These are phyloP conservation scores for Spizellomyces punctatus DNA, from an alignment of 192 early-diverging fungal species.

Conservation along the genomic window DNA sequence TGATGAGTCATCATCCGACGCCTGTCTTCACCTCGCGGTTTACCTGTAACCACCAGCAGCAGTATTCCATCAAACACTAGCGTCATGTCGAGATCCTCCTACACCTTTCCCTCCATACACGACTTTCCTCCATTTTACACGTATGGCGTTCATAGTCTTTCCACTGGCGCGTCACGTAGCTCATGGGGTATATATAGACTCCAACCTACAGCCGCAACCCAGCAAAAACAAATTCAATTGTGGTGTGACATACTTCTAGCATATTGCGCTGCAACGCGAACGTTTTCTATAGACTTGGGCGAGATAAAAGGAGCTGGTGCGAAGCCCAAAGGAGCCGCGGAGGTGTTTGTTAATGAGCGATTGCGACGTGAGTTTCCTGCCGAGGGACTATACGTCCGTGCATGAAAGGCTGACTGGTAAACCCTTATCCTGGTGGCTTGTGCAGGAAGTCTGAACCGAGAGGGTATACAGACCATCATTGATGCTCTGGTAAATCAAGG, in stretches of 20 bases:
- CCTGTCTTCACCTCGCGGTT: too few relatives aligned
- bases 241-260: conserved; percentile 79
- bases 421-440: neutral
- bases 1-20: too few relatives aligned
- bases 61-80: too few relatives aligned
- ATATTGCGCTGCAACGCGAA: conserved; percentile 63
- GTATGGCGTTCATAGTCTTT: conserved; percentile 48
- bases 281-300: conserved; percentile 1
- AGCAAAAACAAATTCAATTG: conserved; percentile 76
- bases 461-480: conserved; percentile 71
- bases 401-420: neutral
- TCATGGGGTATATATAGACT: conserved; percentile 19
- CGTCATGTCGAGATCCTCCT: conserved; percentile 18
- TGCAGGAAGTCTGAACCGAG: conserved; percentile 46
- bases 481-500: conserved; percentile 55
- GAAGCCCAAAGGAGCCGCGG: too few relatives aligned
- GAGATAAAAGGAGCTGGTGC: neutral
- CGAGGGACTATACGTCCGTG: neutral
- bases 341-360: conserved; percentile 68
- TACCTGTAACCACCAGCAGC: too few relatives aligned
- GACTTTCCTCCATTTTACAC: conserved; percentile 93
- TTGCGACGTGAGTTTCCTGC: conserved; percentile 64
- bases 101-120: conserved; percentile 81
- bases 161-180: too few relatives aligned
- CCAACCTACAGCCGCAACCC: conserved; percentile 80